A percentile compares a stretch with the other conserved stretches of the same genome.
These are phyloP conservation scores for Talaromyces liani DNA, from an alignment of 495 filamentous ascomycete genomes.

Conservation along the genomic window DNA sequence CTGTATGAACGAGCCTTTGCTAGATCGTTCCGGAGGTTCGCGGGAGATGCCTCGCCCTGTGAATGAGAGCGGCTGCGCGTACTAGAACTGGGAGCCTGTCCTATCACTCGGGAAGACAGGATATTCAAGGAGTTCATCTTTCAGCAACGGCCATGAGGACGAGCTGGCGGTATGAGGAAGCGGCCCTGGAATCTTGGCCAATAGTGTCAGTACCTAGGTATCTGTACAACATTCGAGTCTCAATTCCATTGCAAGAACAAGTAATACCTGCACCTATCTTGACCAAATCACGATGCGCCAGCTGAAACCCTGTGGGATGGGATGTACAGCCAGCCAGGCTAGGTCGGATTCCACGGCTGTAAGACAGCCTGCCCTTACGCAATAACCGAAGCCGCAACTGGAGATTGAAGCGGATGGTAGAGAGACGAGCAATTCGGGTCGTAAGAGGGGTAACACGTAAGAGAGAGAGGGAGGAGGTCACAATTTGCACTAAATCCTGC, in stretches of 20 bases:
- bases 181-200: neutral
- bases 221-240: neutral
- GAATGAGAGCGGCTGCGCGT: conserved; percentile 60
- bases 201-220: neutral
- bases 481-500: neutral
- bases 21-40: conserved; percentile 26
- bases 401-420: neutral
- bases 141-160: conserved; percentile 15
- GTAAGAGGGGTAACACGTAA: neutral
- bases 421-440: neutral
- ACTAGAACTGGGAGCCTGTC: conserved; percentile 41
- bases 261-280: conserved; percentile 6
- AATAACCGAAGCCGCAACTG: neutral
- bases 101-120: conserved; percentile 78
- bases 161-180: neutral
- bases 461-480: neutral
- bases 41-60: conserved; percentile 44
- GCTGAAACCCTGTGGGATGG: conserved; percentile 23
- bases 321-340: neutral
- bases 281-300: conserved; percentile 30
- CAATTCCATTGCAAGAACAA: neutral
- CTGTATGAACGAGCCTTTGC: conserved; percentile 43
- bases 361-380: neutral
- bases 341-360: neutral
- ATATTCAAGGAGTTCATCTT: conserved; percentile 99